A percentile compares a stretch with the other conserved stretches of the same genome.
Evolutionary conservation across 352 stramenopile species (phyloP).

Genomic region (Pseudoperonospora humuli): DNA sequence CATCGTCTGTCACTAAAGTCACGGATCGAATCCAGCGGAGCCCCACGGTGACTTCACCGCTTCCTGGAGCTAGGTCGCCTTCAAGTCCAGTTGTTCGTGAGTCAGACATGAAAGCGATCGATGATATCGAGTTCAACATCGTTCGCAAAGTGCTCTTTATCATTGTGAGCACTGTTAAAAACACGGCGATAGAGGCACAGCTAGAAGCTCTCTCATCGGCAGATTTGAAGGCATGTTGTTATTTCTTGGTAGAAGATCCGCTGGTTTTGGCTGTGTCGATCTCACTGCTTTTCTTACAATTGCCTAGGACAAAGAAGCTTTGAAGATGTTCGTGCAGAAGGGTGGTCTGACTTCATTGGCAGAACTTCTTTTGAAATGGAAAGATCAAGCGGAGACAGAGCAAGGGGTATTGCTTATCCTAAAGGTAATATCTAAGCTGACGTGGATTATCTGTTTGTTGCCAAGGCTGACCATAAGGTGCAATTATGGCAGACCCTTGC

Average conservation of each 20-base stretch:
- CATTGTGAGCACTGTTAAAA: conserved; percentile 36
- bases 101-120: conserved; percentile 14
- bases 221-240: conserved; percentile 31
- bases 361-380: conserved; percentile 42
- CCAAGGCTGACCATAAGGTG: background rate
- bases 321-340: conserved; percentile 42
- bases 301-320: conserved; percentile 37
- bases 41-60: conserved; percentile 2
- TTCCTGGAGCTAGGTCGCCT: conserved; percentile 7
- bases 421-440: conserved; percentile 31
- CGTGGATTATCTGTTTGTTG: background rate
- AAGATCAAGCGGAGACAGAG: conserved; percentile 36
- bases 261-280: background rate
- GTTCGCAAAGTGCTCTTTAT: conserved; percentile 52
- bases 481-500: conserved; percentile 31
- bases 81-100: conserved; percentile 11
- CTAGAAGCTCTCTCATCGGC: conserved; percentile 26
- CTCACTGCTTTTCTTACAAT: background rate
- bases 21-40: conserved; percentile 6
- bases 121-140: conserved; percentile 37
- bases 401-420: conserved; percentile 48
- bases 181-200: conserved; percentile 23
- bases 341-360: conserved; percentile 39
- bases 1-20: conserved; percentile 7
- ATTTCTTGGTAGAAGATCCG: background rate